Conservation (phyloP, 2,329 filamentous ascomycete species). For the Sporothrix pallida region DNA sequence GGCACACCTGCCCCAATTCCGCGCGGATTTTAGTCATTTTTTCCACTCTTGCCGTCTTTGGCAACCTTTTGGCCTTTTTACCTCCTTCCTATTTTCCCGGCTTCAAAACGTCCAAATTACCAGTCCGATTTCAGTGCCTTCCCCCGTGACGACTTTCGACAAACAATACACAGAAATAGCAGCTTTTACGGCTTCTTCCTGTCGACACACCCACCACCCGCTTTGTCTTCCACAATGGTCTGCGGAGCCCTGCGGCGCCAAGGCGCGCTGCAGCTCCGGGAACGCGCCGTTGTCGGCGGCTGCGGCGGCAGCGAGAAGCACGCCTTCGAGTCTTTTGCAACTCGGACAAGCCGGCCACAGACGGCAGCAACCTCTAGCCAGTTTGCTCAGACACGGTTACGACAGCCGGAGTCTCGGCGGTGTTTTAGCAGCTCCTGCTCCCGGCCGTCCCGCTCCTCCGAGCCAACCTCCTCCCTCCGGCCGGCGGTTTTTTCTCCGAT, state of each 20-base stretch:
- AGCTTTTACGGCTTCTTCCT: neutral
- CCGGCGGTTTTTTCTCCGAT: neutral
- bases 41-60: neutral
- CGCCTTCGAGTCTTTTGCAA: neutral
- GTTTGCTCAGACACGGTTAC: conserved; percentile 27
- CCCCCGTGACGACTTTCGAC: neutral
- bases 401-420: conserved; percentile 15
- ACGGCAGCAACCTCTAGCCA: neutral
- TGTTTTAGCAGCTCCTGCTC: neutral
- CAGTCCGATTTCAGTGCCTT: conserved; percentile 29
- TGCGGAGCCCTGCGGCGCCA: conserved; percentile 37
- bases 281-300: conserved; percentile 29
- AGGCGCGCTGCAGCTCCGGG: conserved; percentile 36
- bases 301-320: conserved; percentile 6
- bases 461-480: neutral
- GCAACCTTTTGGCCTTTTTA: neutral
- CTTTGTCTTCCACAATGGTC: conserved; percentile 34
- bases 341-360: neutral
- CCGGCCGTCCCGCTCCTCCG: conserved; percentile 11
- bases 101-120: conserved; percentile 9
- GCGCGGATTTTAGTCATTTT: neutral
- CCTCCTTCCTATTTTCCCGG: conserved; percentile 17
- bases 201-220: neutral
- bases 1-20: neutral
- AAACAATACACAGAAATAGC: neutral